Evolutionary conservation across 345 rosid species (phyloP).

Genomic region (Sisymbrium irio): DNA sequence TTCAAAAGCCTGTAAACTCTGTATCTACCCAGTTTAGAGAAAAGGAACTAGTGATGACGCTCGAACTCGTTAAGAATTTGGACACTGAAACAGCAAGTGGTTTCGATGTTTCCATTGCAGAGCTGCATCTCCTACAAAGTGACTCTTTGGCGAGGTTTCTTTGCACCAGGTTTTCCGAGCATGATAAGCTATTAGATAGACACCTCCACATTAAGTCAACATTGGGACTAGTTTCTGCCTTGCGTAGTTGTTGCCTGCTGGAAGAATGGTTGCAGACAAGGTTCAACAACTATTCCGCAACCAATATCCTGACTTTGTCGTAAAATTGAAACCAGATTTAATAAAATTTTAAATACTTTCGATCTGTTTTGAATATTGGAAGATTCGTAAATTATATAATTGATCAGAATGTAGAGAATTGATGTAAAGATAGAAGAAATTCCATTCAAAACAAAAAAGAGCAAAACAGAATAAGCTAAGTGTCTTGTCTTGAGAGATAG

Average conservation of each 20-base stretch:
- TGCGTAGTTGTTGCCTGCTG: too few relatives aligned
- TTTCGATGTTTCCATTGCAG: not conserved
- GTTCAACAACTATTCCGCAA: not conserved
- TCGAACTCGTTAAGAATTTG: not conserved
- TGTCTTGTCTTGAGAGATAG: slow-evolving; percentile 13
- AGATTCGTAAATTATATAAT: not conserved
- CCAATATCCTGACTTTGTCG: too few relatives aligned
- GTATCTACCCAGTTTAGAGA: not conserved
- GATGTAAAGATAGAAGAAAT: not conserved
- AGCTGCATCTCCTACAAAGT: not conserved
- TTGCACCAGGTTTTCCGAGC: not conserved
- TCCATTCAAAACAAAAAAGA: slow-evolving; percentile 19
- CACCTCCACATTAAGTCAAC: too few relatives aligned
- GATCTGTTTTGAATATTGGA: not conserved
- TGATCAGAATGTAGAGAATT: not conserved
- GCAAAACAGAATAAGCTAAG: slow-evolving; percentile 28
- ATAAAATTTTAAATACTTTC: too few relatives aligned
- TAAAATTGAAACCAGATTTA: too few relatives aligned
- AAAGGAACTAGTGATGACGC: not conserved
- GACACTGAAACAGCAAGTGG: not conserved
- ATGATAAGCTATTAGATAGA: too few relatives aligned
- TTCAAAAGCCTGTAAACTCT: not conserved
- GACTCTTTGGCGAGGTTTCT: not conserved
- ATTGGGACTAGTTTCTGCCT: too few relatives aligned
- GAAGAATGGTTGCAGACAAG: not conserved